Evolutionary conservation across 2,329 filamentous ascomycete species (phyloP).

Genomic region (Penicillium psychrosexuale): DNA sequence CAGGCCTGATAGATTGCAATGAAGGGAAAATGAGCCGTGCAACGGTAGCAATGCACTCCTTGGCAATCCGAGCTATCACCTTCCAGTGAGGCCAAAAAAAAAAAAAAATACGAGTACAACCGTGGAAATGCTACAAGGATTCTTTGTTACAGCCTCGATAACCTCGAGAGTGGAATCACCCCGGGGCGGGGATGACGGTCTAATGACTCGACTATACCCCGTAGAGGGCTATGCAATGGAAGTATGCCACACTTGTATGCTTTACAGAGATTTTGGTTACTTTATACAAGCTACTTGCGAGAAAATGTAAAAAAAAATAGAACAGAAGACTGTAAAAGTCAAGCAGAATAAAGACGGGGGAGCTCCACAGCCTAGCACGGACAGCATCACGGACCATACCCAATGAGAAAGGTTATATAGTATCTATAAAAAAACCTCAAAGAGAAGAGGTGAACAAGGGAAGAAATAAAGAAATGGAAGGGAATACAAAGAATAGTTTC

Average conservation of each 20-base stretch:
- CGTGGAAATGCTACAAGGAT: neutral
- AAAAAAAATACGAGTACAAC: neutral
- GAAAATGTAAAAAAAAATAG: neutral
- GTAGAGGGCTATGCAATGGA: neutral
- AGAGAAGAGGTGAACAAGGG: neutral
- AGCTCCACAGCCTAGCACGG: slow-evolving; percentile 19
- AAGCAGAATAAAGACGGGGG: neutral
- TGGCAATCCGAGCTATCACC: neutral
- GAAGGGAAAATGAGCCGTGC: neutral
- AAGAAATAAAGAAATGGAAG: neutral
- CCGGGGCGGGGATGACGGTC: neutral
- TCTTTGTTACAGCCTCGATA: neutral
- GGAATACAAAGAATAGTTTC: neutral
- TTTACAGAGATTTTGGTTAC: too few species aligned
- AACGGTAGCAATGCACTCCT: neutral
- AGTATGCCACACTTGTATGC: neutral
- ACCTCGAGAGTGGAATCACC: neutral
- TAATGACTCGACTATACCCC: neutral
- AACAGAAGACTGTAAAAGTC: neutral
- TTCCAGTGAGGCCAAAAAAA: neutral
- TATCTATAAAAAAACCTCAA: neutral
- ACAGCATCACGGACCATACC: slow-evolving; percentile 18
- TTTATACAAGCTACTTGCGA: neutral
- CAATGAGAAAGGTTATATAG: neutral
- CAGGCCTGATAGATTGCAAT: neutral